Evolutionary conservation across 176 grass and related monocot genomes (phyloP).

Genomic region (Eragrostis curvula): DNA sequence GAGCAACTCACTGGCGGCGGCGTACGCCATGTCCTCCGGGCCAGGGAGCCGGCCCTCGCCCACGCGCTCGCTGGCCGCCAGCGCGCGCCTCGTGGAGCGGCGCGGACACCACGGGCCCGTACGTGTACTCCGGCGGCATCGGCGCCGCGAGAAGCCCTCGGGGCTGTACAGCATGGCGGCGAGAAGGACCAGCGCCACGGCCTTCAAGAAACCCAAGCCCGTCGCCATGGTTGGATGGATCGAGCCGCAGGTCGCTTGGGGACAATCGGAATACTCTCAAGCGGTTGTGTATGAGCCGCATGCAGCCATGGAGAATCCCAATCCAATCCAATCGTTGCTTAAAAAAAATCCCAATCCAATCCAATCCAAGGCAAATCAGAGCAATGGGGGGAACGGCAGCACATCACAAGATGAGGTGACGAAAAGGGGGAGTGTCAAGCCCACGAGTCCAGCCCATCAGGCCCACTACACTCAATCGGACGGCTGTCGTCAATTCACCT

Average conservation of each 20-base stretch:
- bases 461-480: too few relatives aligned
- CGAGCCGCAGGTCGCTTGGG: not conserved
- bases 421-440: too few relatives aligned
- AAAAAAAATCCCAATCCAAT: too few relatives aligned
- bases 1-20: slow-evolving; percentile 47
- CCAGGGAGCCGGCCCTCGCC: slow-evolving; percentile 71
- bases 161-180: slow-evolving; percentile 48
- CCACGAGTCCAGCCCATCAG: too few relatives aligned
- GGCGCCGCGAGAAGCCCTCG: slow-evolving; percentile 54
- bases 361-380: too few relatives aligned
- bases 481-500: too few relatives aligned
- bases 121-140: slow-evolving; percentile 56
- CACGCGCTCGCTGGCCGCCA: slow-evolving; percentile 53
- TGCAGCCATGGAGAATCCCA: too few relatives aligned
- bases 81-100: slow-evolving; percentile 47
- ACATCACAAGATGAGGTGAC: too few relatives aligned
- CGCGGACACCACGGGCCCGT: slow-evolving; percentile 33
- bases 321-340: too few relatives aligned
- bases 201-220: slow-evolving; percentile 11
- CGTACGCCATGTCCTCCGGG: slow-evolving; percentile 78
- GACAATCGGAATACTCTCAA: not conserved
- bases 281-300: too few relatives aligned
- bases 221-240: slow-evolving; percentile 9
- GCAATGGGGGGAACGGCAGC: too few relatives aligned
- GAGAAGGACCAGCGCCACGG: slow-evolving; percentile 47